Evolutionary conservation across 768 basidiomycete species (phyloP).

Genomic region (Boletales sp.): DNA sequence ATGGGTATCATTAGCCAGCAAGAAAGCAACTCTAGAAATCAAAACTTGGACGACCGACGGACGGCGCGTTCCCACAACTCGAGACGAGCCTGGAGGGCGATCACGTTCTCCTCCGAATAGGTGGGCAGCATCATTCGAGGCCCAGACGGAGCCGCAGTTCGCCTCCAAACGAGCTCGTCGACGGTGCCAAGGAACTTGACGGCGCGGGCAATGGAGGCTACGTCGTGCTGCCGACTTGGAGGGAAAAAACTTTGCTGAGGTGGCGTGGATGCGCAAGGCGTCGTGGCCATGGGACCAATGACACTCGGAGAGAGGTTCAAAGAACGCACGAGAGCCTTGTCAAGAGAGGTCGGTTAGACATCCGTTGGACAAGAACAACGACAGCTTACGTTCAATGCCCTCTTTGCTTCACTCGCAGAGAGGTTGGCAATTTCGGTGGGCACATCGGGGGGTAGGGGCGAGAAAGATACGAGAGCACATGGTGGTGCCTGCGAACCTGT

Average conservation of each 20-base stretch:
- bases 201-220: conserved; percentile 19
- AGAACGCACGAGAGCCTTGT: conserved; percentile 10
- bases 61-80: conserved; percentile 28
- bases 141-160: conserved; percentile 8
- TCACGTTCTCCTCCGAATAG: conserved; percentile 25
- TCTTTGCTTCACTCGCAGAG: conserved; percentile 24
- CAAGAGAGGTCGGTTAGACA: neutral
- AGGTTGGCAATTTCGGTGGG: conserved; percentile 14
- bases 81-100: conserved; percentile 23
- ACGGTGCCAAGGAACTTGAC: conserved; percentile 23
- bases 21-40: neutral
- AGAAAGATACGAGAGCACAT: neutral
- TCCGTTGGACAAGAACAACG: neutral
- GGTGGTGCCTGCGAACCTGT: neutral
- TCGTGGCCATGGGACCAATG: neutral
- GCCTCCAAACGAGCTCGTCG: conserved; percentile 29
- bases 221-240: conserved; percentile 9
- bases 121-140: conserved; percentile 9
- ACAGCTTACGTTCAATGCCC: conserved; percentile 17
- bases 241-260: neutral
- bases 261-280: neutral
- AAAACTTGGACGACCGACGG: conserved; percentile 16
- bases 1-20: too few relatives aligned
- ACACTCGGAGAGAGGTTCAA: conserved; percentile 11
- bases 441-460: conserved; percentile 1